Evolutionary conservation across 257 asterid species (phyloP), one percentile per base, ranked within the genome.

Genomic region (Lantana camara): DNA sequence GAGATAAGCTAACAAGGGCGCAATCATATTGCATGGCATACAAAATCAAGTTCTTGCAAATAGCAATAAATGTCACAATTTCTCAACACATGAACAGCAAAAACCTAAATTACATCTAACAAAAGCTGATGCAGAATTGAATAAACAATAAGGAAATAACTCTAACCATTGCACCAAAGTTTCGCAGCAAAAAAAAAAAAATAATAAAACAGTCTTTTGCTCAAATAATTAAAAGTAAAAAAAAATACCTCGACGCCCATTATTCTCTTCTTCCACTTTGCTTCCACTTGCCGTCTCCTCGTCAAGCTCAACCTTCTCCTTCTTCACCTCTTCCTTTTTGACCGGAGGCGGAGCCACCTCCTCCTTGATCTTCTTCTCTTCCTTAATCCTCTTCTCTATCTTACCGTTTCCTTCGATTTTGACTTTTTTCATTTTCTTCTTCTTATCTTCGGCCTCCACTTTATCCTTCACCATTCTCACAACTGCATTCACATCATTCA

Each of bases 381-480:
- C 77, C 68, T 66, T 70, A 61, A 72, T 29, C 55, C 63, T 72
- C 65, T 70, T 79, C 51, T 52, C 60, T 6, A 32, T 21, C 56
- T 35, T 23, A 37, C 70, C 51, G 35, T 64, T 60, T 32, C 69
- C 47, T 53, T 81, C 69, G 38, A 54, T 19, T 57, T 76, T 69
- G 74, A 64, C 70, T 46, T 72, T 72, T 65, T 75, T n/a, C n/a
- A n/a, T n/a, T n/a, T n/a, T 9, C 40, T 35, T 65, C 89, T 70
- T 79, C 79, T 73, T 78, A 50, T 81, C 85, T 75, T 83, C 85
- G 1, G 83, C 54, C 37, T 75, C 77, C 55, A 70, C 76, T 60
- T 80, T 87, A 19, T 75, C 84, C 76, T 82, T 88, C 67, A 88
- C 93, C 80, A 69, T 83, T 16, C 88, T 82, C 44, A 78, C 89